Percentiles rank a stretch among this genome's conserved stretches.
Conservation (phyloP, 2,329 filamentous ascomycete species). For the Cercospora berteroae region DNA sequence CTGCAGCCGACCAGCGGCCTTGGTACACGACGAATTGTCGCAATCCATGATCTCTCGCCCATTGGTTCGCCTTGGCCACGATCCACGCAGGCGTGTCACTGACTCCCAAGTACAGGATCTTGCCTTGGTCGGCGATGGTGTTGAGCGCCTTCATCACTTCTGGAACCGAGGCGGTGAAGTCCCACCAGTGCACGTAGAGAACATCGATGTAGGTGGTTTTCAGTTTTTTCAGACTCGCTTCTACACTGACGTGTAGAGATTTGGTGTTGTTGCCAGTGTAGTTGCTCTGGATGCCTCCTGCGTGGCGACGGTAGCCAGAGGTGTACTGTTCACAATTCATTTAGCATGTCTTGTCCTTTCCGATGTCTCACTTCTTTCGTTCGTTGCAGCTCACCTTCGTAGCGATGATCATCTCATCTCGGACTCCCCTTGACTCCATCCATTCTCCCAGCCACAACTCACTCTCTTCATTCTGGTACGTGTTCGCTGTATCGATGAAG, state of each 20-base stretch:
- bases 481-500: slow-evolving; percentile 46
- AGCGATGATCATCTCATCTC: slow-evolving; percentile 62
- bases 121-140: slow-evolving; percentile 57
- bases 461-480: slow-evolving; percentile 37
- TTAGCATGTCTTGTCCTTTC: not conserved
- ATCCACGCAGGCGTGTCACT: slow-evolving; percentile 68
- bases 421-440: slow-evolving; percentile 41
- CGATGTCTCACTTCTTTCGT: too few relatives aligned
- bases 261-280: slow-evolving; percentile 61
- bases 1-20: slow-evolving; percentile 51
- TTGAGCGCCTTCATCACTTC: slow-evolving; percentile 70
- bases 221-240: slow-evolving; percentile 48
- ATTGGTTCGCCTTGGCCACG: slow-evolving; percentile 28
- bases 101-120: slow-evolving; percentile 63
- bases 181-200: slow-evolving; percentile 36
- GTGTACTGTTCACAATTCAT: slow-evolving; percentile 27
- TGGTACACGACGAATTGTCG: slow-evolving; percentile 69
- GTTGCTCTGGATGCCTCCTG: slow-evolving; percentile 47
- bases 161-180: slow-evolving; percentile 47
- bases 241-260: slow-evolving; percentile 54
- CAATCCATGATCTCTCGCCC: slow-evolving; percentile 67
- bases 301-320: slow-evolving; percentile 27
- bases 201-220: slow-evolving; percentile 68
- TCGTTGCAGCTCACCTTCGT: slow-evolving; percentile 16
- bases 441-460: slow-evolving; percentile 37